Evolutionary conservation across 306 rosid species (phyloP), one percentile per base, ranked within the genome.

Genomic region (Cajanus cajan): DNA sequence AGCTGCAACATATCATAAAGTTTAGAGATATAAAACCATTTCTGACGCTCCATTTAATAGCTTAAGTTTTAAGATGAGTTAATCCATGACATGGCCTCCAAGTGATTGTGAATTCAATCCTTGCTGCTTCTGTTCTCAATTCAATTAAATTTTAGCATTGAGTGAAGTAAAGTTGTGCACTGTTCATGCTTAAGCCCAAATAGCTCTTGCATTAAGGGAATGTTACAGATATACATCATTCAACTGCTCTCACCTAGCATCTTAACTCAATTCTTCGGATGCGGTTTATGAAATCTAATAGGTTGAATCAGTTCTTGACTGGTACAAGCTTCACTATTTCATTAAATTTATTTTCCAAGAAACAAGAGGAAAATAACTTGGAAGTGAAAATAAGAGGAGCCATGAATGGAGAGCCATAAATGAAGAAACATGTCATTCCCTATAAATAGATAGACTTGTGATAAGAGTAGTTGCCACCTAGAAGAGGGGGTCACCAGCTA

Each of bases 1-100:
- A 40, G 47, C 37, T 55, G 76, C 57, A 71, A 31, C 43, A 13
- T 48, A 28, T 28, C 15, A 66, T 21, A 31, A 67, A 43, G 70
- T 68, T 19, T 67, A 81, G 51, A 54, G 21, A 54, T 25, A 64
- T 66, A 66, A 80, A 80, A 43, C 3, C 63, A 73, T 68, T 67
- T 43, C 19, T 19, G 43, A 6, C 16, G 54, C 44, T 25, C 12
- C 39, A 41, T 25, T 31, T 24, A 74, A 52, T 44, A 44, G 36
- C 45, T 59, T 10, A 47, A 50, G 73, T 80, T 80, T 61, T 48
- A 62, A 50, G 47, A 62, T 36, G 48, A 45, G 36, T 28, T 39
- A 13, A 52, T 51, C 83, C 8, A 50, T 39, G 16, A 39, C 65
- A 51, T 71, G 70, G 15, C 36, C n/a, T 62, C 31, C 44, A 80